Evolutionary conservation across 164 flowering plant genomes (phyloP).

Genomic region (Stephania yunnanensis): DNA sequence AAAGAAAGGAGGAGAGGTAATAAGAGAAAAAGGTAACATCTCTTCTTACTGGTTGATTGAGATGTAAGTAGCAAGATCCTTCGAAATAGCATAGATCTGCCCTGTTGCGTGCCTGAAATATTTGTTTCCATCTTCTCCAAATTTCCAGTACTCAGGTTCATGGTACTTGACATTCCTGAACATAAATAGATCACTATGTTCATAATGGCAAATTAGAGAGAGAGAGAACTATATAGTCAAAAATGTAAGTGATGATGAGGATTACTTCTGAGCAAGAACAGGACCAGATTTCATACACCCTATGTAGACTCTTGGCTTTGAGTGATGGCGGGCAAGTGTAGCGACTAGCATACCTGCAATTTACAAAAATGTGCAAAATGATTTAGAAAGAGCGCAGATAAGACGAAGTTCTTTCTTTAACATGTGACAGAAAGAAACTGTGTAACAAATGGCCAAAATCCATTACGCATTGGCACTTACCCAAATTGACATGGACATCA

Average conservation of each 20-base stretch:
- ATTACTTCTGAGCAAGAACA: conserved; percentile 78
- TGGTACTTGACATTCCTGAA: conserved; percentile 75
- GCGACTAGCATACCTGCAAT: conserved; percentile 71
- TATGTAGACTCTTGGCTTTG: conserved; percentile 83
- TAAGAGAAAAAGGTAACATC: background rate
- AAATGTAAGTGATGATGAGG: conserved; percentile 11
- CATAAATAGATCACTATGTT: conserved; percentile 8
- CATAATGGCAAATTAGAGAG: background rate
- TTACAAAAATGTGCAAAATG: background rate
- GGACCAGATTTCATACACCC: conserved; percentile 99
- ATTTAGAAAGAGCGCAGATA: background rate
- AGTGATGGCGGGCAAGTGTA: conserved; percentile 72
- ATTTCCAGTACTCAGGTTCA: conserved; percentile 90
- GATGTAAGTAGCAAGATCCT: conserved; percentile 79
- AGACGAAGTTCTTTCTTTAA: background rate
- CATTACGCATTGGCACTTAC: conserved; percentile 25
- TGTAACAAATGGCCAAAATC: background rate
- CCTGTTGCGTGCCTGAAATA: conserved; percentile 94
- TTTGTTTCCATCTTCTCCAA: conserved; percentile 86
- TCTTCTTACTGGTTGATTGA: conserved; percentile 72
- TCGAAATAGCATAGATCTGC: conserved; percentile 83
- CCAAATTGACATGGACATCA: conserved; percentile 95
- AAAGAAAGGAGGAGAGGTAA: background rate
- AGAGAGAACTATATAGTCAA: conserved; percentile 1
- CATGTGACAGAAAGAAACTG: background rate